Evolutionary conservation across 2,329 filamentous ascomycete species (phyloP).

Genomic region (Xylaria sp.): DNA sequence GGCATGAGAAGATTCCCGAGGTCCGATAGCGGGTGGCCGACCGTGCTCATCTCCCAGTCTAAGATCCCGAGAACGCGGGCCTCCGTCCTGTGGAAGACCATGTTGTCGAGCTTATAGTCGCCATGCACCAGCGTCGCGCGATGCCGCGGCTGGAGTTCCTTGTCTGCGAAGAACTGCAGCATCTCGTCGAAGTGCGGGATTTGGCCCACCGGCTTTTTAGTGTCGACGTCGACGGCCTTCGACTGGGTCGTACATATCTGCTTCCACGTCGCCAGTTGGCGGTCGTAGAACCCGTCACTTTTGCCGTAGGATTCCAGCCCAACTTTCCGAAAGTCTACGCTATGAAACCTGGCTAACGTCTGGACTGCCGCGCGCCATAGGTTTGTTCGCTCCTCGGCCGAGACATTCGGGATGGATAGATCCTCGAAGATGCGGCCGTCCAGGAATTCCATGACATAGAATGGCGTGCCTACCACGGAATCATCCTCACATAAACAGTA

Average conservation of each 20-base stretch:
- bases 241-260: conserved; percentile 83
- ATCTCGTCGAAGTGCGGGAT: conserved; percentile 87
- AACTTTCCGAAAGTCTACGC: conserved; percentile 72
- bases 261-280: conserved; percentile 85
- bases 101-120: conserved; percentile 95
- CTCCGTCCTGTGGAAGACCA: conserved; percentile 90
- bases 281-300: conserved; percentile 79
- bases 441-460: conserved; percentile 97
- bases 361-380: conserved; percentile 89
- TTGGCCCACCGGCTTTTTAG: conserved; percentile 77
- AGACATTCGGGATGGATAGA: conserved; percentile 77
- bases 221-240: conserved; percentile 78
- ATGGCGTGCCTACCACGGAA: conserved; percentile 83
- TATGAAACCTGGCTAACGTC: conserved; percentile 87
- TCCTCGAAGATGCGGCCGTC: conserved; percentile 95
- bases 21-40: conserved; percentile 95
- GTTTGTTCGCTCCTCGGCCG: conserved; percentile 74
- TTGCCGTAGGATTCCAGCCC: conserved; percentile 80
- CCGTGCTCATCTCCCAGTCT: conserved; percentile 98
- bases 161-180: conserved; percentile 79
- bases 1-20: conserved; percentile 74
- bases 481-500: conserved; percentile 88
- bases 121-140: conserved; percentile 86
- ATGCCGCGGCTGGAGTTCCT: conserved; percentile 77
- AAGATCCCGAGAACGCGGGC: conserved; percentile 90